phyloP scores from a whole-genome alignment of 2,329 filamentous ascomycete genomes.

The Fusarium bulbicola region DNA sequence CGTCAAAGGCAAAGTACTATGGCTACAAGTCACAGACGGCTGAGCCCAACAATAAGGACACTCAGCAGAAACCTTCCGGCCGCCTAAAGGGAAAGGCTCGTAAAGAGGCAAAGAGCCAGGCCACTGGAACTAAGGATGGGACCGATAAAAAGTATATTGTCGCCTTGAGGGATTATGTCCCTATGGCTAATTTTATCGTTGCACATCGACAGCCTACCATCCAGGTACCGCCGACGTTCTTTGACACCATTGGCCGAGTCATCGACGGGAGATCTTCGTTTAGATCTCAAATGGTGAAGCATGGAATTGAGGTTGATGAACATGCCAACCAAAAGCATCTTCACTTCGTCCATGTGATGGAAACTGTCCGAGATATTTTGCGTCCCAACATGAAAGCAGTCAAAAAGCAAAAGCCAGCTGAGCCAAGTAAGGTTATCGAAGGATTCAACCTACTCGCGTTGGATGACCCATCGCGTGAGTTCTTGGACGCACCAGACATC shows the following conservation, averaged over 20 bases:
- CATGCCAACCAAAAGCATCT: background rate
- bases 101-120: background rate
- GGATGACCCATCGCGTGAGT: background rate
- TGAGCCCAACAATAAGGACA: background rate
- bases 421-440: background rate
- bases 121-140: background rate
- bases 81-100: background rate
- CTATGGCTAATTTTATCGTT: slow-evolving; percentile 1
- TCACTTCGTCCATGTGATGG: background rate
- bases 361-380: background rate
- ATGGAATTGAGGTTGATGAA: background rate
- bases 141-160: background rate
- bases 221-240: background rate
- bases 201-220: background rate
- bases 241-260: background rate
- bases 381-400: background rate
- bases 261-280: background rate
- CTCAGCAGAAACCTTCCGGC: background rate
- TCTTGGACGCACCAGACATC: background rate
- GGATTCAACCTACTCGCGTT: background rate
- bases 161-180: background rate
- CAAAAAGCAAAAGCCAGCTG: background rate
- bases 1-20: background rate
- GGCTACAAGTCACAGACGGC: background rate
- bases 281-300: background rate